A percentile compares a stretch with the other conserved stretches of the same genome.
These are phyloP conservation scores for Ogataea nonfermentans DNA, from an alignment of 805 yeast genomes.

Conservation along the genomic window DNA sequence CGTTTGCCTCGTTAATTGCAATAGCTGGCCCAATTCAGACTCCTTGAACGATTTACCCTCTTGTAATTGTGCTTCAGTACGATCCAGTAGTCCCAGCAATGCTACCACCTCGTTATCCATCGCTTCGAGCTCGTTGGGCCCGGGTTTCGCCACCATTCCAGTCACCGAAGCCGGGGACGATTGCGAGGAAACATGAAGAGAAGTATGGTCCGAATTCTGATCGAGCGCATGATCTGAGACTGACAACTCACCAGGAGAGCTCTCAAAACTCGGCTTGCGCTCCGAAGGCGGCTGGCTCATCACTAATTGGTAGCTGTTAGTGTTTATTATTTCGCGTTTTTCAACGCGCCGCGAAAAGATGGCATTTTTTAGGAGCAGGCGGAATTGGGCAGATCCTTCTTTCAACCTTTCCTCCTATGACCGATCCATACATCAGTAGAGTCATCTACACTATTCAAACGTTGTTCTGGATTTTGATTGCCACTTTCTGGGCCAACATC, in stretches of 20 bases:
- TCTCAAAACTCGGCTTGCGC: neutral
- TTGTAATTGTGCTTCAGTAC: slow-evolving; percentile 5
- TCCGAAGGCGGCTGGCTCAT: slow-evolving; percentile 5
- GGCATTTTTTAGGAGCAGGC: neutral
- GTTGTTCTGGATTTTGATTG: slow-evolving; percentile 14
- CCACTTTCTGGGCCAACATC: slow-evolving; percentile 16
- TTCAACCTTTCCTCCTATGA: slow-evolving; percentile 3
- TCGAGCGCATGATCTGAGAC: neutral
- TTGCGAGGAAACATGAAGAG: slow-evolving; percentile 7
- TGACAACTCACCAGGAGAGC: neutral
- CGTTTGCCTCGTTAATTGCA: slow-evolving; percentile 20
- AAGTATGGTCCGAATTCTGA: slow-evolving; percentile 1
- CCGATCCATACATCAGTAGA: slow-evolving; percentile 6
- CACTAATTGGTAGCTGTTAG: neutral
- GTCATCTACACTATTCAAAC: slow-evolving; percentile 7
- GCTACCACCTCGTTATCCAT: slow-evolving; percentile 19
- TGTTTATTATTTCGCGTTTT: slow-evolving; percentile 11
- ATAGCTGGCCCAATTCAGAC: slow-evolving; percentile 4
- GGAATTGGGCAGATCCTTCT: slow-evolving; percentile 1
- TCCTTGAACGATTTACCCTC: slow-evolving; percentile 2
- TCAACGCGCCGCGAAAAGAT: slow-evolving; percentile 11
- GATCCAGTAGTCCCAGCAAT: slow-evolving; percentile 10
- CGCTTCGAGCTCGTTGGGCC: slow-evolving; percentile 21
- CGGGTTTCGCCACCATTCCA: neutral
- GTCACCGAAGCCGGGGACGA: slow-evolving; percentile 5